Base-by-base conservation (phyloP, 78 protist species). In the Dictyostelium firmibasis region DNA sequence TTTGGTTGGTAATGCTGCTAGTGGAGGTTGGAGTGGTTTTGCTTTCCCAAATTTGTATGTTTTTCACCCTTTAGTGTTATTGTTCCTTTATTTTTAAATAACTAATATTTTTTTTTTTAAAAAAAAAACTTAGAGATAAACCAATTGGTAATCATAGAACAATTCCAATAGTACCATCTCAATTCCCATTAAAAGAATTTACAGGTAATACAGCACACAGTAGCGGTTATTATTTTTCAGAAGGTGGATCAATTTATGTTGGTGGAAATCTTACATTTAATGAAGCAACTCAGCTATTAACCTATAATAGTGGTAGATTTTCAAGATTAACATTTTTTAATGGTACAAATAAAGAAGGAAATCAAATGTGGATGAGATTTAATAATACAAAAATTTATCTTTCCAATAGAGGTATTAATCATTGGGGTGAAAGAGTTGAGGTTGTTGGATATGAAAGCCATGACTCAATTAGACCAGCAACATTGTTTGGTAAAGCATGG, bases 141-240 rank as follows among this genome's bases (percentile, higher is more conserved):
- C 98, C 98, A 23, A 60, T 95, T 53, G 92, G 87, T 79, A 44
- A 43, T 38, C 72, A 78, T 77, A 41, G 62, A 25, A 64, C 33
- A 8, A 9, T 16, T 1, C 9, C 87, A 2, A 60, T 92, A 29
- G 72, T 38, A 20, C 98, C 98, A 7, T 13, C 10, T 11, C 29
- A 64, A 53, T 16, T 87, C 2, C 89, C 98, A n/a, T 47, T 76
- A 18, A 29, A 82, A 5, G 83, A 23, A n/a, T 97, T 95, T 82
- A 85, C 84, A n/a, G 98, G 98, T 44, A 97, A 97, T 47, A 18
- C 78, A 18, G 97, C 97, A 4, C 93, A 87, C 79, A 76, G 92
- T 18, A 43, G 96, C 35, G 98, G 97, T 14, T 83, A 36, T 36
- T 83, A 64, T 69, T 95, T 78, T 86, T 23, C 14, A 1, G 85